A percentile compares a stretch with the other conserved stretches of the same genome.
These are phyloP conservation scores for Starmerella floricola DNA, from an alignment of 805 yeast genomes.

Conservation along the genomic window DNA sequence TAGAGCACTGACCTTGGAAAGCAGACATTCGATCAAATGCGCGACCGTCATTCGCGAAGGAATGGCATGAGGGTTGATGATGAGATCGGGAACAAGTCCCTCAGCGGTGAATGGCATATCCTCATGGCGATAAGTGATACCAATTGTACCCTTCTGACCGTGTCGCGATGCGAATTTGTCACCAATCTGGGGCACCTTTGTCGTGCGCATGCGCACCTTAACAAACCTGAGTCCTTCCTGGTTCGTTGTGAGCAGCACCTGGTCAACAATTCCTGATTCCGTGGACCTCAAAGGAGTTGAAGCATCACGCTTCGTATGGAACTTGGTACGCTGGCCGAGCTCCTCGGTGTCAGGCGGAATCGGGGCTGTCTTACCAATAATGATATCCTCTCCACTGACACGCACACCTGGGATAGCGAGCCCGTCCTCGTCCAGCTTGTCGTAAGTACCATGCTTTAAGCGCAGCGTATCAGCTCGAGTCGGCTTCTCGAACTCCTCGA, in stretches of 20 bases:
- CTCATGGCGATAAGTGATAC: slow-evolving; percentile 95
- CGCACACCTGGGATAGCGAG: slow-evolving; percentile 96
- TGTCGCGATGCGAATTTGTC: slow-evolving; percentile 99
- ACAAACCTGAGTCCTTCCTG: slow-evolving; percentile 97
- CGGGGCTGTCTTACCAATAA: slow-evolving; percentile 97
- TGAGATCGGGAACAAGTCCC: slow-evolving; percentile 94
- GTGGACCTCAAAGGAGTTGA: slow-evolving; percentile 94
- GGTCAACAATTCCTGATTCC: slow-evolving; percentile 97
- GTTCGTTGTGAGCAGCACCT: slow-evolving; percentile 89
- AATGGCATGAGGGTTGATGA: slow-evolving; percentile 98
- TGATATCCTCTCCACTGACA: slow-evolving; percentile 97
- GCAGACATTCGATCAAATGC: slow-evolving; percentile 93
- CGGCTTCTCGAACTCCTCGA: slow-evolving; percentile 96
- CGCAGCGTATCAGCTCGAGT: slow-evolving; percentile 87
- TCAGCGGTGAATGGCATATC: slow-evolving; percentile 97
- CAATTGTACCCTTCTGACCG: slow-evolving; percentile 99
- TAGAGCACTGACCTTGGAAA: slow-evolving; percentile 86
- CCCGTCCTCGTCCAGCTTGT: slow-evolving; percentile 96
- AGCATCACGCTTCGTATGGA: slow-evolving; percentile 97
- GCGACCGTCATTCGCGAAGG: slow-evolving; percentile 99
- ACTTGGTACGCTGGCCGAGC: slow-evolving; percentile 95
- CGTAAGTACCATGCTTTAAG: slow-evolving; percentile 95
- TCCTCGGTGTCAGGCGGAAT: slow-evolving; percentile 99
- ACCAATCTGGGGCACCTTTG: slow-evolving; percentile 97
- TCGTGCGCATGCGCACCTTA: slow-evolving; percentile 97